phyloP scores from a whole-genome alignment of 176 grass and related monocot genomes.

The Zea luxurians region DNA sequence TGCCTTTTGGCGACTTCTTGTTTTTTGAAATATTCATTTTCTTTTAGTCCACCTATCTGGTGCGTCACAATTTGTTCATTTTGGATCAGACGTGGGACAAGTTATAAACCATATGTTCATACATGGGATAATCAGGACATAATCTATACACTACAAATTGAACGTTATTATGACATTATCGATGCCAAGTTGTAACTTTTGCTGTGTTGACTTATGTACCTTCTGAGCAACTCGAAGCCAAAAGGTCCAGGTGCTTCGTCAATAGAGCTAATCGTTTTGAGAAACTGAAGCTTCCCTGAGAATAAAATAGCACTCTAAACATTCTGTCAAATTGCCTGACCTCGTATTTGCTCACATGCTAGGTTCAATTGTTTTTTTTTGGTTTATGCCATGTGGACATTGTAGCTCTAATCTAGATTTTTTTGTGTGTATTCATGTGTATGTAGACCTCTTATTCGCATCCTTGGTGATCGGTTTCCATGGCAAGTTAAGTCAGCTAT shows the following conservation, averaged over 20 bases:
- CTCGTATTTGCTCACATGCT: conserved; percentile 13
- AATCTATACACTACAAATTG: not conserved
- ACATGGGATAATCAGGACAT: not conserved
- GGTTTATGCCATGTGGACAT: not conserved
- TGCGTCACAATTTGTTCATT: not conserved
- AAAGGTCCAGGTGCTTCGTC: not conserved
- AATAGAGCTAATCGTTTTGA: not conserved
- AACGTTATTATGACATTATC: not conserved
- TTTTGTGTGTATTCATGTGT: conserved; percentile 29
- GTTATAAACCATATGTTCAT: no score
- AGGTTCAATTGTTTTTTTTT: conserved; percentile 18
- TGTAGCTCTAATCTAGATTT: conserved; percentile 36
- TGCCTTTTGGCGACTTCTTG: not conserved
- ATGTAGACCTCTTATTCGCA: conserved; percentile 86
- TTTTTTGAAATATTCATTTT: not conserved
- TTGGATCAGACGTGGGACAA: no score
- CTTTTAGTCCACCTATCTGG: not conserved
- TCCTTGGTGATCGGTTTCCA: conserved; percentile 88
- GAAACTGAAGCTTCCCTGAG: not conserved
- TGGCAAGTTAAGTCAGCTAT: conserved; percentile 99
- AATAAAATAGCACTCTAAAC: not conserved
- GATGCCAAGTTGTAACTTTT: not conserved
- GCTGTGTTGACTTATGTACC: not conserved
- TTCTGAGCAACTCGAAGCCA: not conserved
- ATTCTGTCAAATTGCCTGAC: not conserved